phyloP scores from a whole-genome alignment of 371 early-diverging fungal genomes.

The Mucor irregularis region DNA sequence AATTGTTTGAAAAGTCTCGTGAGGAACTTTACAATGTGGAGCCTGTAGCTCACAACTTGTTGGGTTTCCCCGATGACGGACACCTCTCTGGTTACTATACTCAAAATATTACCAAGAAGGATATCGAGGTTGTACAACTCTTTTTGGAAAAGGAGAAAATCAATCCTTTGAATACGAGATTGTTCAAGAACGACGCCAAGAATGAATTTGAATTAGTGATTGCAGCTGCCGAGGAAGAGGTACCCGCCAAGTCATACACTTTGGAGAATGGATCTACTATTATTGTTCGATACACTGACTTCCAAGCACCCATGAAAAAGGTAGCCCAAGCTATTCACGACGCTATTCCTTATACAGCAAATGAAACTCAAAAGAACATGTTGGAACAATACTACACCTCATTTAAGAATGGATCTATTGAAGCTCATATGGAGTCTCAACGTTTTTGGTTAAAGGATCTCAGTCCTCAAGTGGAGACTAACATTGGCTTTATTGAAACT shows the following conservation, averaged over 20 bases:
- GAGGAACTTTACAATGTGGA: conserved; percentile 43
- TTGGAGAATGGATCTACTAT: conserved; percentile 39
- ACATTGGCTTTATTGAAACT: conserved; percentile 58
- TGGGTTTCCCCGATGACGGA: conserved; percentile 65
- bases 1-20: conserved; percentile 30
- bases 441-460: conserved; percentile 62
- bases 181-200: conserved; percentile 43
- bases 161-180: conserved; percentile 42
- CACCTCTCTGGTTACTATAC: conserved; percentile 62
- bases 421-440: conserved; percentile 61
- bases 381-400: conserved; percentile 48
- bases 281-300: conserved; percentile 53
- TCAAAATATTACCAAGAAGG: conserved; percentile 48
- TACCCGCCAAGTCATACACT: conserved; percentile 7
- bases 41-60: conserved; percentile 39
- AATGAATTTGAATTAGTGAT: conserved; percentile 26
- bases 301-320: conserved; percentile 38
- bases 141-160: conserved; percentile 43
- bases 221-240: conserved; percentile 43
- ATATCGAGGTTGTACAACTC: conserved; percentile 52
- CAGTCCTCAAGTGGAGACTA: conserved; percentile 58
- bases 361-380: conserved; percentile 58
- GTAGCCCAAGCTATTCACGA: conserved; percentile 43
- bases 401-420: conserved; percentile 58
- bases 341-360: conserved; percentile 53